Evolutionary conservation across 2,329 filamentous ascomycete species (phyloP).

Genomic region (Chaetomiaceae sp.): DNA sequence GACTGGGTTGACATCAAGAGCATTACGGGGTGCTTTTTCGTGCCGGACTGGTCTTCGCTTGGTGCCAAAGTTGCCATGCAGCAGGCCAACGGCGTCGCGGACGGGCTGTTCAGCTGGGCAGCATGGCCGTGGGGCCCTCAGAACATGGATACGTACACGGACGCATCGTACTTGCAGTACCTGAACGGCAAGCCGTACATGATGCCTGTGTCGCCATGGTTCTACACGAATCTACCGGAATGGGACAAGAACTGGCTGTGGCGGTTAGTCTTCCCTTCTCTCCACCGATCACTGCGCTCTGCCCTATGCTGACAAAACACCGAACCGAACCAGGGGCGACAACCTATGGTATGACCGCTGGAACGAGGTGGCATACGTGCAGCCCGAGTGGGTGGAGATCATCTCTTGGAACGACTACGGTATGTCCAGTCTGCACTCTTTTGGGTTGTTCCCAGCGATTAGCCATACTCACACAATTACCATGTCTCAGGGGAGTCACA

Average conservation of each 20-base stretch:
- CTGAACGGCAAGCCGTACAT: slow-evolving; percentile 37
- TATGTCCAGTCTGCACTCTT: no score
- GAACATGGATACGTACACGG: slow-evolving; percentile 29
- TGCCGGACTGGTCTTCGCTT: slow-evolving; percentile 42
- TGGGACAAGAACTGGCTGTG: slow-evolving; percentile 59
- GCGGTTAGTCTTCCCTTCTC: no score
- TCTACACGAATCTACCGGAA: slow-evolving; percentile 51
- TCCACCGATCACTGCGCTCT: no score
- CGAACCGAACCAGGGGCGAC: no score
- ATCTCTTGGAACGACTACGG: slow-evolving; percentile 47
- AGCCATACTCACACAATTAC: no score
- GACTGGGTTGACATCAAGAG: slow-evolving; percentile 41
- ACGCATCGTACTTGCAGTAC: slow-evolving; percentile 30
- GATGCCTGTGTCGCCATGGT: slow-evolving; percentile 53
- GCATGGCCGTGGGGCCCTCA: slow-evolving; percentile 31
- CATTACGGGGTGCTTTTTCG: slow-evolving; percentile 31
- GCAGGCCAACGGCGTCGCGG: slow-evolving; percentile 19
- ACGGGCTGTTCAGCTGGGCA: slow-evolving; percentile 35
- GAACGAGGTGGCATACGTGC: slow-evolving; percentile 39
- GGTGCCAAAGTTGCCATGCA: slow-evolving; percentile 28
- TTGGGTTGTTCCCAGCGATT: no score
- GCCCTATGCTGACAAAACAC: no score
- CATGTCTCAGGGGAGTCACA: no score
- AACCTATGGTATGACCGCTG: slow-evolving; percentile 52
- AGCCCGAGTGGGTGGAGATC: slow-evolving; percentile 26